Percentiles rank a stretch among this genome's conserved stretches.
Conservation (phyloP, 192 early-diverging fungal genomes). For the Coemansia sp. region DNA sequence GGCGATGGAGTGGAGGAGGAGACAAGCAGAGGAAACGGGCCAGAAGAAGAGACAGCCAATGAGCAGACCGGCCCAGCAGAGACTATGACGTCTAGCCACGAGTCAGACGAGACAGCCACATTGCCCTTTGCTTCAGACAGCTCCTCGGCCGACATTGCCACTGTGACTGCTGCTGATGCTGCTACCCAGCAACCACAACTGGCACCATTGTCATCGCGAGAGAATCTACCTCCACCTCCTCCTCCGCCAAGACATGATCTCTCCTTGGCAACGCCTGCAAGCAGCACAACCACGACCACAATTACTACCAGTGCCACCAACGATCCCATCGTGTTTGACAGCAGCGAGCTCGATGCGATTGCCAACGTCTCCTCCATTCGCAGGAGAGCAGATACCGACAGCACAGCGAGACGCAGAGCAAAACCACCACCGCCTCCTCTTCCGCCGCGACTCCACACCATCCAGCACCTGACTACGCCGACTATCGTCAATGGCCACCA, state of each 20-base stretch:
- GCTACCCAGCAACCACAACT: background rate
- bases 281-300: background rate
- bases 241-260: background rate
- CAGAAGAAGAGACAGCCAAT: no score
- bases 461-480: background rate
- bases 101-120: no score
- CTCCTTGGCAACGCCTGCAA: slow-evolving; percentile 2
- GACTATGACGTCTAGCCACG: no score
- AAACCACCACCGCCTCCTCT: slow-evolving; percentile 2
- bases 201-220: background rate
- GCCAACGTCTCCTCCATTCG: slow-evolving; percentile 21
- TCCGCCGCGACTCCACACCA: background rate
- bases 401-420: background rate
- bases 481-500: background rate
- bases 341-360: slow-evolving; percentile 41
- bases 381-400: background rate
- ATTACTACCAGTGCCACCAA: background rate
- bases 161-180: background rate
- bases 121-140: no score
- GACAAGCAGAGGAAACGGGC: no score
- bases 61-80: no score
- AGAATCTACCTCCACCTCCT: background rate
- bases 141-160: background rate
- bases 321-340: slow-evolving; percentile 25
- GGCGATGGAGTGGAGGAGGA: no score